These are phyloP conservation scores for Suillus placidus DNA, from an alignment of 768 basidiomycete genomes.

Conservation along the genomic window DNA sequence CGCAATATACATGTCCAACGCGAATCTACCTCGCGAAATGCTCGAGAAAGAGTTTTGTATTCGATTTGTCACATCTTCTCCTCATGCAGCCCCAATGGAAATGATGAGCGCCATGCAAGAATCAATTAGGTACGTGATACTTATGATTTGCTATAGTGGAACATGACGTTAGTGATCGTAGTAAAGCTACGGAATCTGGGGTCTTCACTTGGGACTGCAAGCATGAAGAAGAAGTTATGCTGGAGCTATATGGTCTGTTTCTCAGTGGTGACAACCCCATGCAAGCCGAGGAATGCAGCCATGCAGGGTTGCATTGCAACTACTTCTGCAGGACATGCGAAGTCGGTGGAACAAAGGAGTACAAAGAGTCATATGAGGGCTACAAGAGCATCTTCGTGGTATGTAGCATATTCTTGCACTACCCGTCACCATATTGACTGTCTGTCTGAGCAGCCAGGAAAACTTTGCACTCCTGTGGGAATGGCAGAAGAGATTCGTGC, in stretches of 20 bases:
- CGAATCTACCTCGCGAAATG: slow-evolving; percentile 26
- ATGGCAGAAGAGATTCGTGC: slow-evolving; percentile 6
- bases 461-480: slow-evolving; percentile 1
- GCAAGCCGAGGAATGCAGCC: slow-evolving; percentile 40
- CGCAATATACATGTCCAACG: slow-evolving; percentile 37
- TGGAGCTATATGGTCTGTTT: slow-evolving; percentile 27
- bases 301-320: slow-evolving; percentile 36
- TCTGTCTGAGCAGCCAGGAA: slow-evolving; percentile 5
- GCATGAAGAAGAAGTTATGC: slow-evolving; percentile 24
- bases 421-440: background rate
- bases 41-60: slow-evolving; percentile 37
- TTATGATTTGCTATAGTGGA: background rate
- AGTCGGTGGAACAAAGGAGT: slow-evolving; percentile 28
- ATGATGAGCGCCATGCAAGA: slow-evolving; percentile 34
- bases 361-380: slow-evolving; percentile 30
- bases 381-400: slow-evolving; percentile 27
- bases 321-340: slow-evolving; percentile 36
- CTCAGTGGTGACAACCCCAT: slow-evolving; percentile 38
- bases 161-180: slow-evolving; percentile 6
- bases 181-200: slow-evolving; percentile 12
- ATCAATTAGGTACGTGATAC: slow-evolving; percentile 25
- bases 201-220: slow-evolving; percentile 29
- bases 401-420: slow-evolving; percentile 4
- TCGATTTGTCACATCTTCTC: slow-evolving; percentile 34
- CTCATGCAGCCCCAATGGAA: slow-evolving; percentile 38